These are phyloP conservation scores for Saccharomycopsis amapae DNA, from an alignment of 805 yeast species.

Conservation along the genomic window DNA sequence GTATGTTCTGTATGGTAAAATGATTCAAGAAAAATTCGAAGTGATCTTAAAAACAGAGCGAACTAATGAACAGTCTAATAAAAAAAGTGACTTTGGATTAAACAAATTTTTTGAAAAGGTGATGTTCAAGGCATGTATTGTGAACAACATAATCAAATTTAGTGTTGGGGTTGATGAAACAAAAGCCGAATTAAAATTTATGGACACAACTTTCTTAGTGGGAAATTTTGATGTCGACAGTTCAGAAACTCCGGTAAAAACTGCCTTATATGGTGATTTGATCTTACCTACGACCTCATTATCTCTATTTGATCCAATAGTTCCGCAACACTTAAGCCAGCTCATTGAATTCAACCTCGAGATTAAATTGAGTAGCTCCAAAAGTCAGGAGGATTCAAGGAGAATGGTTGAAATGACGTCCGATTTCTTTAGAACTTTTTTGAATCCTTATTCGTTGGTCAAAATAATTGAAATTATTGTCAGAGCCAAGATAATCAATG, in stretches of 20 bases:
- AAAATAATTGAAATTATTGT: slow-evolving; percentile 30
- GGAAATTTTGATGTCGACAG: slow-evolving; percentile 2
- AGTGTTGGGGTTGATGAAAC: slow-evolving; percentile 7
- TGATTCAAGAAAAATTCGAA: neutral
- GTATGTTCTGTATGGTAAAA: neutral
- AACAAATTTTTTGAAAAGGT: neutral
- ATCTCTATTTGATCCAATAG: slow-evolving; percentile 6
- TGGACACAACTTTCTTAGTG: neutral
- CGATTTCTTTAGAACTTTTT: slow-evolving; percentile 48
- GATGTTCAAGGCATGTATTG: slow-evolving; percentile 5
- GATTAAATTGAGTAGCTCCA: slow-evolving; percentile 37
- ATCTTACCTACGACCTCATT: slow-evolving; percentile 5
- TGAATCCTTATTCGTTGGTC: slow-evolving; percentile 45
- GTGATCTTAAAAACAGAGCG: neutral
- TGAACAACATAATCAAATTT: neutral
- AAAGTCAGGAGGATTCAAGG: slow-evolving; percentile 18
- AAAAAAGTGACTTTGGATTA: neutral
- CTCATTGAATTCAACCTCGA: slow-evolving; percentile 41
- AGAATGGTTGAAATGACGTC: slow-evolving; percentile 32
- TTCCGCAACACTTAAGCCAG: slow-evolving; percentile 29
- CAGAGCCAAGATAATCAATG: neutral
- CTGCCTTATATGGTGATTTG: slow-evolving; percentile 4
- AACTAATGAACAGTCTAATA: neutral
- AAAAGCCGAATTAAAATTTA: neutral
- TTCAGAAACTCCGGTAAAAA: neutral